Conservation (phyloP, 2,329 filamentous ascomycete genomes). For the Aspergillus texensis region DNA sequence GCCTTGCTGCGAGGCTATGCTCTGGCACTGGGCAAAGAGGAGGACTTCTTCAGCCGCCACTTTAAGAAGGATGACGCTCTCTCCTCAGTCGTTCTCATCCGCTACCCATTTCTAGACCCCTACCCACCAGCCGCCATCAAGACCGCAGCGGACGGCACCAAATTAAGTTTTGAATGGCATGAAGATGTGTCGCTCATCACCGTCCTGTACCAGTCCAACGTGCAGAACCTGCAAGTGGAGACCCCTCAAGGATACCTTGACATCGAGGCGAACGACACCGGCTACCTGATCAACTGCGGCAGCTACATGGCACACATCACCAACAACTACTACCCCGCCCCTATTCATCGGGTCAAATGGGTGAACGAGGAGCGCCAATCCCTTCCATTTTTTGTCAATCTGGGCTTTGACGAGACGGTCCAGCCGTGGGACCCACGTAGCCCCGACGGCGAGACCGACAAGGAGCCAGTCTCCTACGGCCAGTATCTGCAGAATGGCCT, state of each 20-base stretch:
- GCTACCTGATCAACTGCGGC: background rate
- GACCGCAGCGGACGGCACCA: background rate
- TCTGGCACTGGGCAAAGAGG: background rate
- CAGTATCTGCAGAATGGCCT: background rate
- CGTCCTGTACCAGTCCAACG: background rate
- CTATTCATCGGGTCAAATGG: background rate
- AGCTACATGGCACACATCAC: background rate
- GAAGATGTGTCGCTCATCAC: background rate
- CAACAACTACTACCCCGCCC: background rate
- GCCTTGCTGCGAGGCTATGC: background rate
- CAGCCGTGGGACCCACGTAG: background rate
- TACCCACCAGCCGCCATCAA: background rate
- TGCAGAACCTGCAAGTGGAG: background rate
- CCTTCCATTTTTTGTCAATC: background rate
- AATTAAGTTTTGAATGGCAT: background rate
- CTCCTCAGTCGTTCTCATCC: background rate
- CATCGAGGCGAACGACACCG: background rate
- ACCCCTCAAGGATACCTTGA: background rate
- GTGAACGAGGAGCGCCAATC: background rate
- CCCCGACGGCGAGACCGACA: background rate
- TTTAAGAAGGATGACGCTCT: background rate
- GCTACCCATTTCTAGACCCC: background rate
- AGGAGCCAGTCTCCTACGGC: background rate
- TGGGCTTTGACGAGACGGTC: background rate
- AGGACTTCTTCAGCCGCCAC: background rate